Conservation (phyloP, 352 stramenopile genomes). For the Saprolegnia parasitica region DNA sequence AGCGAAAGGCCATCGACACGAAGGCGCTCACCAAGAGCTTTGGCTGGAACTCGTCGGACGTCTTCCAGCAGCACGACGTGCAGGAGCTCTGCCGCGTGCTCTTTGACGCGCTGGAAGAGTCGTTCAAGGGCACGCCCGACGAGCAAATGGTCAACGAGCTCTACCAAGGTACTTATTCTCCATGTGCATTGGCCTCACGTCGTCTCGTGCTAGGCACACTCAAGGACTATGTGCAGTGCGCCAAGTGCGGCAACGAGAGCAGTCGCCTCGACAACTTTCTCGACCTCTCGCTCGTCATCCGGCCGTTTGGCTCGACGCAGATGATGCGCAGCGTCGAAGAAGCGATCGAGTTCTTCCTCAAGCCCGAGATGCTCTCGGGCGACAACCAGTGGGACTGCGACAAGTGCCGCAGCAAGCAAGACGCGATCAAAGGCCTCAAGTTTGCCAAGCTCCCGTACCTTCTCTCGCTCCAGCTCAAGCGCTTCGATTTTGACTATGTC, state of each 20-base stretch:
- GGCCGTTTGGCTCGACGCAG: conserved; percentile 77
- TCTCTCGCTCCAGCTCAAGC: conserved; percentile 87
- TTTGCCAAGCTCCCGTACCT: conserved; percentile 85
- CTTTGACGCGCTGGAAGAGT: conserved; percentile 87
- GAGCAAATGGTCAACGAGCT: conserved; percentile 86
- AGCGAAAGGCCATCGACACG: conserved; percentile 56
- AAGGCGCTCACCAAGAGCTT: conserved; percentile 89
- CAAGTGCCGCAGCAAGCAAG: conserved; percentile 68
- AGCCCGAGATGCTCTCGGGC: conserved; percentile 79
- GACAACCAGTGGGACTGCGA: conserved; percentile 90
- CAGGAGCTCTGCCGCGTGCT: conserved; percentile 89
- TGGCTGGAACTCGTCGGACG: conserved; percentile 83
- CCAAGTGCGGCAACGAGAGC: conserved; percentile 76
- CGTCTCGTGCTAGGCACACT: conserved; percentile 37
- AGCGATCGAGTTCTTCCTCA: conserved; percentile 83
- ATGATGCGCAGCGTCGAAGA: conserved; percentile 85
- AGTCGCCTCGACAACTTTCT: conserved; percentile 84
- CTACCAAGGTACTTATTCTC: conserved; percentile 44
- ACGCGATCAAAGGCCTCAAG: conserved; percentile 88
- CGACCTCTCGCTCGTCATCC: conserved; percentile 86
- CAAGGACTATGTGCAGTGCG: conserved; percentile 88
- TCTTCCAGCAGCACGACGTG: conserved; percentile 90
- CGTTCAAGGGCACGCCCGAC: conserved; percentile 80
- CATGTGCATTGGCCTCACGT: neutral
- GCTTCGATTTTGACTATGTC: conserved; percentile 88